These are phyloP conservation scores for Thelonectria blattea DNA, from an alignment of 2,329 filamentous ascomycete species.

Conservation along the genomic window DNA sequence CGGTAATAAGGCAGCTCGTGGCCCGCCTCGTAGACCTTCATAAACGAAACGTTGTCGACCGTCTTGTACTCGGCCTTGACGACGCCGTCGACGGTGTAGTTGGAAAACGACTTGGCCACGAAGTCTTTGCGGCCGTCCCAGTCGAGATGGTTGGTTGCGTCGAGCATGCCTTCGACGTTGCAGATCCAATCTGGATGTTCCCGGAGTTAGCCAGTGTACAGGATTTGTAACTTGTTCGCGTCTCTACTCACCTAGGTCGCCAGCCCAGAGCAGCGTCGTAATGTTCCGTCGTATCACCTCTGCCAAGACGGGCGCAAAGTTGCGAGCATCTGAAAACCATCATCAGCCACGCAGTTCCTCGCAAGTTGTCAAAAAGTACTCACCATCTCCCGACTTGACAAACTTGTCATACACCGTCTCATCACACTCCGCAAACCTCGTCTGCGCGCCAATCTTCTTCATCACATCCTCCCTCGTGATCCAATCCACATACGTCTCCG, in stretches of 20 bases:
- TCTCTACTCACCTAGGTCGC: constrained; percentile 51
- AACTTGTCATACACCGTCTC: constrained; percentile 34
- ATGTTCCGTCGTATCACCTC: constrained; percentile 55
- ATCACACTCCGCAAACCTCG: constrained; percentile 35
- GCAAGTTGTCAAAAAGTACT: neutral
- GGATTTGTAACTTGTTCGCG: too few relatives aligned
- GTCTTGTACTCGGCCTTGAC: constrained; percentile 58
- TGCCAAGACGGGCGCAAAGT: constrained; percentile 51
- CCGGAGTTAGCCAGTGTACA: neutral
- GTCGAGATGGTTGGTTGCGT: constrained; percentile 52
- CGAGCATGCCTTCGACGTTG: constrained; percentile 61
- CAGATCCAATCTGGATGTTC: constrained; percentile 57
- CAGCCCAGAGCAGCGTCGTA: constrained; percentile 59
- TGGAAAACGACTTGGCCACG: constrained; percentile 34
- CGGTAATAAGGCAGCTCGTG: constrained; percentile 60
- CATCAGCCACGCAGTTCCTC: neutral
- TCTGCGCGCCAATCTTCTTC: constrained; percentile 35
- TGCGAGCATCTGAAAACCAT: constrained; percentile 44
- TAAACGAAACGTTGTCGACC: constrained; percentile 61
- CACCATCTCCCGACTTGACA: constrained; percentile 33
- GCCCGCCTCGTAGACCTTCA: constrained; percentile 63
- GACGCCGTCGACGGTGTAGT: constrained; percentile 56
- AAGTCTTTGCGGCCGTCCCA: constrained; percentile 52
- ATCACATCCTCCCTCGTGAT: constrained; percentile 34
- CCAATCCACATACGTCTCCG: constrained; percentile 34